Evolutionary conservation across 2,329 filamentous ascomycete species (phyloP).

Genomic region (Colletotrichum coccodes): DNA sequence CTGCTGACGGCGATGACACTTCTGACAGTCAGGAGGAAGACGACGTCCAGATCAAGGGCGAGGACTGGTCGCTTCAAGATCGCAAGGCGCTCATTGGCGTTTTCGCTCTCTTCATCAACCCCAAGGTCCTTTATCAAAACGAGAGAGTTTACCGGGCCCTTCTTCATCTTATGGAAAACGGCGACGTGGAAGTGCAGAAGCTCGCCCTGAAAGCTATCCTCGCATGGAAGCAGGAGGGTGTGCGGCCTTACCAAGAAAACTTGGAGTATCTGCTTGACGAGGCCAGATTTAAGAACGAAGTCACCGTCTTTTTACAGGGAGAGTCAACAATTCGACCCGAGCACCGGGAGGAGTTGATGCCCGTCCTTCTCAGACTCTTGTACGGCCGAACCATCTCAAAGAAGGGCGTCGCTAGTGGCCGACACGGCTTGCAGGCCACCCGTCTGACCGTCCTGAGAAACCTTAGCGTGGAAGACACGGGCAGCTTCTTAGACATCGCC

Average conservation of each 20-base stretch:
- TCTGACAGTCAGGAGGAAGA: conserved; percentile 52
- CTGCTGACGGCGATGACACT: conserved; percentile 59
- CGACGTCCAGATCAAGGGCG: conserved; percentile 51
- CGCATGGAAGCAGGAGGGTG: conserved; percentile 84
- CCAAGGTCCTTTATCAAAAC: conserved; percentile 82
- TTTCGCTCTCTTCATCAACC: conserved; percentile 88
- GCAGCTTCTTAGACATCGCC: conserved; percentile 84
- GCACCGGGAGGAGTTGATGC: conserved; percentile 81
- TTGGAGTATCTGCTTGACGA: conserved; percentile 90
- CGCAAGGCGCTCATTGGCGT: conserved; percentile 85
- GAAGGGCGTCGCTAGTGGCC: conserved; percentile 79
- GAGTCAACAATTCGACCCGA: conserved; percentile 77
- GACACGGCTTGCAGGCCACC: conserved; percentile 83
- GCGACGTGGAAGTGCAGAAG: conserved; percentile 90
- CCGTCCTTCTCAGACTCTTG: conserved; percentile 84
- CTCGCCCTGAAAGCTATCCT: conserved; percentile 85
- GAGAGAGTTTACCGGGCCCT: conserved; percentile 81
- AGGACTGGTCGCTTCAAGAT: conserved; percentile 79
- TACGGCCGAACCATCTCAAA: conserved; percentile 91
- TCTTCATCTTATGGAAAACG: conserved; percentile 82
- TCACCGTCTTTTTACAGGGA: conserved; percentile 87
- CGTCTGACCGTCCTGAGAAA: conserved; percentile 84
- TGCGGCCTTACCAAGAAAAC: conserved; percentile 85
- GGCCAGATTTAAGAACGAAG: conserved; percentile 89
- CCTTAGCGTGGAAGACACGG: conserved; percentile 78